Evolutionary conservation across 345 rosid genomes (phyloP).

Genomic region (Aquilaria malaccensis): DNA sequence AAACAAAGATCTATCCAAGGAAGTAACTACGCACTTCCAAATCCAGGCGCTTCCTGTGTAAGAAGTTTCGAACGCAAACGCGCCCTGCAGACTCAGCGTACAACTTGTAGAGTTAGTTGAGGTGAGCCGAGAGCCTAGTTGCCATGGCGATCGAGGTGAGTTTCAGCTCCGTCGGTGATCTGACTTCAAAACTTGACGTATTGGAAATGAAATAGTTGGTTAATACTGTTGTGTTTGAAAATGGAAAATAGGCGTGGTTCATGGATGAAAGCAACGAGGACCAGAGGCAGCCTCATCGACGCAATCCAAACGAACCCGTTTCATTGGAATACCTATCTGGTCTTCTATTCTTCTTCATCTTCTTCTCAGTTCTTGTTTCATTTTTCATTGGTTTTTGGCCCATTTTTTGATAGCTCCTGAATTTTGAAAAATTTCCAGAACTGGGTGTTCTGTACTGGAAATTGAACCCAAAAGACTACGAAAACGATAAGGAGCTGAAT

Average conservation of each 20-base stretch:
- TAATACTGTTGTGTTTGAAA: neutral
- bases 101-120: too few species aligned
- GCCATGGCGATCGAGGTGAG: slow-evolving; percentile 53
- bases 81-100: too few species aligned
- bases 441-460: slow-evolving; percentile 79
- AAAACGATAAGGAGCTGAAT: slow-evolving; percentile 55
- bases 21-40: too few species aligned
- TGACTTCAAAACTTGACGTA: too few species aligned
- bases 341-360: neutral
- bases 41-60: too few species aligned
- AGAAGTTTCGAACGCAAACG: too few species aligned
- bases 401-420: neutral
- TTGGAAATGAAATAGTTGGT: too few species aligned
- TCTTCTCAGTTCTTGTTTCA: slow-evolving; percentile 1
- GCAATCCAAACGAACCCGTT: slow-evolving; percentile 36
- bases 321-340: slow-evolving; percentile 47
- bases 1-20: neutral
- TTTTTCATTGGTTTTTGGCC: neutral
- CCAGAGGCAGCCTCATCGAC: slow-evolving; percentile 46
- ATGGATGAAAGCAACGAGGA: slow-evolving; percentile 50
- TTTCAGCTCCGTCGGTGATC: neutral
- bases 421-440: slow-evolving; percentile 28
- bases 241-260: slow-evolving; percentile 50
- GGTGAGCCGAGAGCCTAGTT: too few species aligned
- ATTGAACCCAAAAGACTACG: slow-evolving; percentile 63